Base-by-base conservation (phyloP, 176 grass and related monocot genomes). In the Phyllostachys edulis region DNA sequence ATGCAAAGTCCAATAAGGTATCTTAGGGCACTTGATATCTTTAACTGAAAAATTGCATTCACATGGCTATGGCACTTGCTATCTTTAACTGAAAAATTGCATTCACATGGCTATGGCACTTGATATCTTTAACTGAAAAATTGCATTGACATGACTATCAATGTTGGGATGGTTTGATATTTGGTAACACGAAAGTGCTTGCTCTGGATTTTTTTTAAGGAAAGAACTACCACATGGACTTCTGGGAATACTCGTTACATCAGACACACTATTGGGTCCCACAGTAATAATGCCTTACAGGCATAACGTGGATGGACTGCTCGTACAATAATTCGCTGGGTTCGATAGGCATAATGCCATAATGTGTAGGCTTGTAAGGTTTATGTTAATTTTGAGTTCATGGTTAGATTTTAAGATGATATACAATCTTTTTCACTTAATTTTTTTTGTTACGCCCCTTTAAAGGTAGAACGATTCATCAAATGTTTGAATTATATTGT, bases 1-100 rank as follows among this genome's bases (percentile, higher is more conserved):
- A 96, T 92, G 91, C 93, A 80, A 95, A 93, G 90, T 96, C 91
- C 69, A 96, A 40, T 76, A 99, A 89, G 93, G 96, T 99, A 99
- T 80, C 49, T 60, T 76, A 75, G 11, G 32, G 23, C 52, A 66
- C 49, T 71, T 66, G 64, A 57, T 88, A 59, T 77, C 24, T 80
- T 41, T 40, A 52, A 24, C 18, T 47, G 4, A 56, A 69, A 78
- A 85, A 24, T 51, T 65, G 39, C 61, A 80, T 26, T 72, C 9
- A 73, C 18, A 42, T 89, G 26, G 14, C 18, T 60, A 20, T 45
- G 32, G 23, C 52, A 66, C 41, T 71, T 66, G 64, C 57, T 88
- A 59, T 77, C 24, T 80, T 41, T 40, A 52, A 24, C 18, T 47
- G 4, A 56, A 69, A 78, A 85, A 24, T 50, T 65, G 39, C 60